These are phyloP conservation scores for Calonectria henricotiae DNA, from an alignment of 2,329 filamentous ascomycete genomes.

Conservation along the genomic window DNA sequence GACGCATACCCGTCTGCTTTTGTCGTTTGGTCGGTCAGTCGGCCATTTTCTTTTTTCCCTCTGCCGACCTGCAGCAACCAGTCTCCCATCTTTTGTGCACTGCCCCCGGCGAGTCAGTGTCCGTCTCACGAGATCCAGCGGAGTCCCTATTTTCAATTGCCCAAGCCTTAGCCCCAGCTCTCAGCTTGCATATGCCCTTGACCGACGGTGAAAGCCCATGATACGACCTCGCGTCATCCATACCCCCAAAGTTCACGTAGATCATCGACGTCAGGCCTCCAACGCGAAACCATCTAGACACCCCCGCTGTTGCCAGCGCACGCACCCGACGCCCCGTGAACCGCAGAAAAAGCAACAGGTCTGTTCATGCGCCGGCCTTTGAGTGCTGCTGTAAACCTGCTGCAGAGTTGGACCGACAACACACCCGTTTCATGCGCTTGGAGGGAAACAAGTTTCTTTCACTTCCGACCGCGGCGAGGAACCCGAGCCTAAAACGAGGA, in stretches of 20 bases:
- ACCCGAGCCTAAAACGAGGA: neutral
- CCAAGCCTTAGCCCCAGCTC: neutral
- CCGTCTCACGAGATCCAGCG: constrained; percentile 16
- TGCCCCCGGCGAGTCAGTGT: constrained; percentile 10
- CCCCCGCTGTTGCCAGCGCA: constrained; percentile 12
- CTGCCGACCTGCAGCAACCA: neutral
- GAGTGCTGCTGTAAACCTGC: neutral
- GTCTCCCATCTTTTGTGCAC: neutral
- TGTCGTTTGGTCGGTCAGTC: neutral
- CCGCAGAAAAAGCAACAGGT: constrained; percentile 10
- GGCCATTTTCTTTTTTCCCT: neutral
- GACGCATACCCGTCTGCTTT: constrained; percentile 4
- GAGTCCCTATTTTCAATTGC: neutral
- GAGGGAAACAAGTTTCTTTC: constrained; percentile 6
- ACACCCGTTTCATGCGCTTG: constrained; percentile 4
- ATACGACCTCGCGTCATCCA: no score
- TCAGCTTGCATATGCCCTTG: neutral
- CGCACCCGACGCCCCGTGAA: neutral
- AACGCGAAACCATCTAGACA: neutral
- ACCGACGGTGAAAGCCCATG: constrained; percentile 13
- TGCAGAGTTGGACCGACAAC: neutral
- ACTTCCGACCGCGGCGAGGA: neutral
- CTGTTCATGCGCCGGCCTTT: constrained; percentile 1
- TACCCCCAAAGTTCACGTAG: neutral
- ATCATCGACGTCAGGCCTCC: constrained; percentile 7